phyloP scores from a whole-genome alignment of 2,329 filamentous ascomycete genomes.

The Aphanocladium album region DNA sequence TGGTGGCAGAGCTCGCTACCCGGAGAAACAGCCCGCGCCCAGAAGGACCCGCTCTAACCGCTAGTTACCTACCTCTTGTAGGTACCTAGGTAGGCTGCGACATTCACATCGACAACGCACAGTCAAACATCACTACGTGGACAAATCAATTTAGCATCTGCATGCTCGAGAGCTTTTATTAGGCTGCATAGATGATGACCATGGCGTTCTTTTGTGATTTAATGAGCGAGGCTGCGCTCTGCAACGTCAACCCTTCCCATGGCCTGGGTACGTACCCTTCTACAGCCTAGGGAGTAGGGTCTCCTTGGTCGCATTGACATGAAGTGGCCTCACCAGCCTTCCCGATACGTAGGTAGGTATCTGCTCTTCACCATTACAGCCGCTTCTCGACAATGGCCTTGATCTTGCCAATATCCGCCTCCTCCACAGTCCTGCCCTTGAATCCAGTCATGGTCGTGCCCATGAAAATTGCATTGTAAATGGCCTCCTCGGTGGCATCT shows the following conservation, averaged over 20 bases:
- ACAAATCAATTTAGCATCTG: background rate
- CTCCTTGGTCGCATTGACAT: too few species aligned
- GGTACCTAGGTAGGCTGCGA: background rate
- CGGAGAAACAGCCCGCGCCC: too few species aligned
- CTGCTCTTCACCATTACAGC: slow-evolving; percentile 1
- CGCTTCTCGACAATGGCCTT: slow-evolving; percentile 41
- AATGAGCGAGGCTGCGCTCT: background rate
- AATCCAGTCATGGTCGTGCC: slow-evolving; percentile 55
- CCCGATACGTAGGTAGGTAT: background rate
- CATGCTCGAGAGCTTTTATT: background rate
- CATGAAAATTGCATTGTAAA: slow-evolving; percentile 59
- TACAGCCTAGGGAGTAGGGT: too few species aligned
- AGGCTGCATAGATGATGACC: background rate
- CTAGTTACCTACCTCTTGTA: too few species aligned
- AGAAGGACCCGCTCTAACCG: background rate
- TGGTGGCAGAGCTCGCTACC: too few species aligned
- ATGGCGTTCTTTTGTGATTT: background rate
- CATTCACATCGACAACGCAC: background rate
- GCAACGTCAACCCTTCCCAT: background rate
- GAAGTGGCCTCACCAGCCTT: background rate
- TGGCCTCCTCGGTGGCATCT: slow-evolving; percentile 60
- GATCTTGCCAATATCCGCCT: slow-evolving; percentile 41
- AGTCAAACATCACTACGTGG: background rate
- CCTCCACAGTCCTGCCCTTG: slow-evolving; percentile 44
- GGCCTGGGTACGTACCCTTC: background rate